phyloP scores from a whole-genome alignment of 768 basidiomycete species.

The Serendipita sp. region DNA sequence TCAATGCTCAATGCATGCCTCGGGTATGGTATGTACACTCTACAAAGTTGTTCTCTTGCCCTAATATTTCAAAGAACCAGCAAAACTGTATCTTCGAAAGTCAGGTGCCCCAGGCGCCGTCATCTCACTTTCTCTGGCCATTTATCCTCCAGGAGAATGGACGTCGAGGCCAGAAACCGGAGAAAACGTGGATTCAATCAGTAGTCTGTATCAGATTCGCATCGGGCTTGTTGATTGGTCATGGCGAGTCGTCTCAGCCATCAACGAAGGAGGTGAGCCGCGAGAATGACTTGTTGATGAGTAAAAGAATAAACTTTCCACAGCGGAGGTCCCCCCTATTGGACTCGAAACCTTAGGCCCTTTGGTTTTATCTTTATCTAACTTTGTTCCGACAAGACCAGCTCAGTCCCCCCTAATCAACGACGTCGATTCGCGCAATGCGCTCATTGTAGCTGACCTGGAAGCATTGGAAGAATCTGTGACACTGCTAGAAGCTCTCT shows the following conservation, averaged over 20 bases:
- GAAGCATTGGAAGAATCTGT: constrained; percentile 59
- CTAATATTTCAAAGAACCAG: constrained; percentile 36
- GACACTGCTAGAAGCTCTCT: constrained; percentile 58
- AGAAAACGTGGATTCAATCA: neutral
- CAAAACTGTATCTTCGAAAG: constrained; percentile 49
- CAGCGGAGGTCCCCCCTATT: neutral
- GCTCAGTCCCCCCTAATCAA: constrained; percentile 21
- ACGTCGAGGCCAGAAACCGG: constrained; percentile 11
- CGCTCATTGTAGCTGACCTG: constrained; percentile 32
- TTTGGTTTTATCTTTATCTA: constrained; percentile 5
- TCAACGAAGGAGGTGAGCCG: constrained; percentile 37
- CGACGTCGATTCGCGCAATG: constrained; percentile 3
- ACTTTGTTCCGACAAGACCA: constrained; percentile 21
- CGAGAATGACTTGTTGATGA: neutral
- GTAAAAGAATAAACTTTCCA: neutral
- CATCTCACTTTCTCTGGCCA: constrained; percentile 43
- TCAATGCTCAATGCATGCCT: constrained; percentile 64
- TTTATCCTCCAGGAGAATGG: constrained; percentile 68
- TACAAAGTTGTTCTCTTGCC: constrained; percentile 1
- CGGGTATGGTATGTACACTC: constrained; percentile 44
- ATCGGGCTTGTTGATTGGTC: constrained; percentile 55
- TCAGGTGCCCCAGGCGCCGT: constrained; percentile 54
- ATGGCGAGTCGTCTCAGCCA: constrained; percentile 50
- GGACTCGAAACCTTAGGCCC: neutral
- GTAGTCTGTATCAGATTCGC: constrained; percentile 23